Evolutionary conservation across 2,329 filamentous ascomycete species (phyloP), one percentile per base, ranked within the genome.

Genomic region (Knufia petricola): DNA sequence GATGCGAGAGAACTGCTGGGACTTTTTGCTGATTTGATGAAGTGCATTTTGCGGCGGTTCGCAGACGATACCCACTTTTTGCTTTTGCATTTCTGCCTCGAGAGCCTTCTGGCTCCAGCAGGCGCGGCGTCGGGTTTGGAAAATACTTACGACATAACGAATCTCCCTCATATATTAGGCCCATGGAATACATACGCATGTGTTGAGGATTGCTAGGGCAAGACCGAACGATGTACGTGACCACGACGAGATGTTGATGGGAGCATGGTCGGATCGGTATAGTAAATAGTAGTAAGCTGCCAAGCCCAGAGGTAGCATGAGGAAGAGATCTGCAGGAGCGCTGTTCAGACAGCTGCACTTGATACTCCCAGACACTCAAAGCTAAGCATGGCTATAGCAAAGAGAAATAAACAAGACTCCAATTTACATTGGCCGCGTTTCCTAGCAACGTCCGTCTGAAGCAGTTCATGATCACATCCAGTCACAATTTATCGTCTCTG

Each of bases 1-100:
- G 64, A 95, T 95, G 88, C 80, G 79, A 69, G 79, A 83, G 70
- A 92, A 90, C 72, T 81, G 81, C 59, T 95, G 87, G 89, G 87
- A 94, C 65, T 92, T 87, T 71, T 75, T 95, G 66, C 78, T 95
- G 32, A 47, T 39, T 39, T 47, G 23, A 30, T 7, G 32, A 39
- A 7, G 13, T 26, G 24, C 19, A 17, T 19, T 38, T 8, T 17
- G 17, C 32, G 10, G 17, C 28, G 15, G n/a, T 42, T 19, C n/a
- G 3, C n/a, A 26, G 39, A 28, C 12, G 39, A 42, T 42, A 42
- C 39, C 39, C 39, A 13, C n/a, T 15, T 42, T 36, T 36, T 36
- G 20, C 13, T 15, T 42, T 24, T 42, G 37, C 39, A 42, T 26
- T 40, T 42, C 21, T 26, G 39, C 19, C 12, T 26, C 15, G 21